Evolutionary conservation across 768 basidiomycete species (phyloP).

Genomic region (Lactarius sanguifluus): DNA sequence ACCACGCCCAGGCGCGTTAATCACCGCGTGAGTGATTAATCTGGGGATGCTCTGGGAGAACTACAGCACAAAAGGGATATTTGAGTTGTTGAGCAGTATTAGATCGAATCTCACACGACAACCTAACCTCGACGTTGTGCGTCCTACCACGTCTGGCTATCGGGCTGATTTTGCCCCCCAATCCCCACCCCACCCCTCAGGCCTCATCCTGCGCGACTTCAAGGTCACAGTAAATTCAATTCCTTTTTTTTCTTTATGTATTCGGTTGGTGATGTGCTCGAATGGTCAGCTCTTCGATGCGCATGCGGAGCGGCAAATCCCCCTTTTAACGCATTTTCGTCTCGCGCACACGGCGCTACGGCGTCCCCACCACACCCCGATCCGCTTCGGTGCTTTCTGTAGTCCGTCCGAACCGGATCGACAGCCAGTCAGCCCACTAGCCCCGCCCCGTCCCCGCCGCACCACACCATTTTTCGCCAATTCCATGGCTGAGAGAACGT

Average conservation of each 20-base stretch:
- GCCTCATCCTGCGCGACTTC: neutral
- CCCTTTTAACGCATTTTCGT: neutral
- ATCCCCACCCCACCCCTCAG: neutral
- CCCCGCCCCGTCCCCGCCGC: neutral
- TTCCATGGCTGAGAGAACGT: slow-evolving; percentile 12
- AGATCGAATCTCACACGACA: slow-evolving; percentile 10
- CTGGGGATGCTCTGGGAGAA: slow-evolving; percentile 1
- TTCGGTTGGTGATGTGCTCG: neutral
- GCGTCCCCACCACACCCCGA: slow-evolving; percentile 9
- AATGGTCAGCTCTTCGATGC: neutral
- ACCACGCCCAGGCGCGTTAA: slow-evolving; percentile 18
- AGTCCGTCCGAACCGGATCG: slow-evolving; percentile 22
- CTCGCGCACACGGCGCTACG: neutral
- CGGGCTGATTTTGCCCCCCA: neutral
- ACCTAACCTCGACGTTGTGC: neutral
- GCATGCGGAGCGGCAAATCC: neutral
- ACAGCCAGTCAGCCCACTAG: neutral
- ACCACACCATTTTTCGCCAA: neutral
- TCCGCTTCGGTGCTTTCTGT: slow-evolving; percentile 10
- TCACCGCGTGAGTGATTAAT: slow-evolving; percentile 14
- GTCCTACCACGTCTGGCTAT: neutral
- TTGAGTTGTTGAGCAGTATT: neutral
- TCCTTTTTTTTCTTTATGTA: neutral
- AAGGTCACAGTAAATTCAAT: neutral
- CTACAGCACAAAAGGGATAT: neutral